Percentiles rank a stretch among this genome's conserved stretches.
Evolutionary conservation across 495 filamentous ascomycete species (phyloP).

Genomic region (Choiromyces venosus): DNA sequence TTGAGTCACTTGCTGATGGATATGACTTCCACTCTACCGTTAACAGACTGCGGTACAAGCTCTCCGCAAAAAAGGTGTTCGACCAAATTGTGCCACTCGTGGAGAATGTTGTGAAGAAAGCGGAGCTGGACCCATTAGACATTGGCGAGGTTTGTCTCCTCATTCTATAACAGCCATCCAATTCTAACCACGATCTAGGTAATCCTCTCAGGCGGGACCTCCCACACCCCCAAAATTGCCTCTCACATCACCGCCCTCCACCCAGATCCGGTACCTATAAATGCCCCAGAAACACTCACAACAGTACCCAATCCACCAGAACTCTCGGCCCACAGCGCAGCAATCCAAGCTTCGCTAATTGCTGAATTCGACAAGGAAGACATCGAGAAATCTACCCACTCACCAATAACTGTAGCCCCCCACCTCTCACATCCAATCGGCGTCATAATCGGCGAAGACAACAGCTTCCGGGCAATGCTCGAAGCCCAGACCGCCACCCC

Average conservation of each 20-base stretch:
- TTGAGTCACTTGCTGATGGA: too few relatives aligned
- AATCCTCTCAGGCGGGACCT: too few relatives aligned
- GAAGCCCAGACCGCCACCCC: slow-evolving; percentile 82
- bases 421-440: too few relatives aligned
- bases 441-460: slow-evolving; percentile 62
- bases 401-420: slow-evolving; percentile 93
- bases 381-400: slow-evolving; percentile 91
- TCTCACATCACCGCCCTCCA: slow-evolving; percentile 79
- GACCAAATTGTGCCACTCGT: slow-evolving; percentile 78
- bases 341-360: slow-evolving; percentile 89
- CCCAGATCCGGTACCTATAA: slow-evolving; percentile 68
- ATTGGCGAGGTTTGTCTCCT: slow-evolving; percentile 66
- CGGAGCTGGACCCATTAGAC: slow-evolving; percentile 82
- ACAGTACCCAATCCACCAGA: slow-evolving; percentile 88
- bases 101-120: slow-evolving; percentile 80
- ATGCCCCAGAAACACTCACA: slow-evolving; percentile 70
- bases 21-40: slow-evolving; percentile 85
- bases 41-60: slow-evolving; percentile 88
- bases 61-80: too few relatives aligned
- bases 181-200: slow-evolving; percentile 48
- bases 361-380: slow-evolving; percentile 87
- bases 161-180: not conserved
- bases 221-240: too few relatives aligned
- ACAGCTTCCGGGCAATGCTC: slow-evolving; percentile 69
- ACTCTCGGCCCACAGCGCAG: slow-evolving; percentile 79